A percentile compares a stretch with the other conserved stretches of the same genome.
These are phyloP conservation scores for Ceratocystiopsis sp. DNA, from an alignment of 2,329 filamentous ascomycete genomes.

Conservation along the genomic window DNA sequence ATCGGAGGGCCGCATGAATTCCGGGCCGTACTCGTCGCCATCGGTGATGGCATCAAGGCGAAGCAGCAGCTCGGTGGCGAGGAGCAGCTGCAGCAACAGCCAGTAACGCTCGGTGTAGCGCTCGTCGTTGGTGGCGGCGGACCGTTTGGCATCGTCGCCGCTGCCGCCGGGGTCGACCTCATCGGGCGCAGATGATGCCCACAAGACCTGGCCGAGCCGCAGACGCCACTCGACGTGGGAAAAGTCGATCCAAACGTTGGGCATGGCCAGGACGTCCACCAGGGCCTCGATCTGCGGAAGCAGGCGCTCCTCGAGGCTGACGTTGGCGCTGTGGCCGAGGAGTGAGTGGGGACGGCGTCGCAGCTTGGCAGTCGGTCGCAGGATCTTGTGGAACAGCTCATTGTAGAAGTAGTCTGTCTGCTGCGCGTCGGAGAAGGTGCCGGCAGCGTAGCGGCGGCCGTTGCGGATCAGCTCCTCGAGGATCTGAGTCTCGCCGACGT, in stretches of 20 bases:
- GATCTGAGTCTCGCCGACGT: conserved; percentile 38
- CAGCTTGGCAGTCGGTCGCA: conserved; percentile 37
- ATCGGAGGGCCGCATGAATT: conserved; percentile 35
- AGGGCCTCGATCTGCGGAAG: conserved; percentile 54
- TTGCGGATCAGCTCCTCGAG: conserved; percentile 42
- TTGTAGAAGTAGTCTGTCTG: conserved; percentile 42
- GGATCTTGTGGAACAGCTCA: conserved; percentile 41
- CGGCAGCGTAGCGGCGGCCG: conserved; percentile 35
- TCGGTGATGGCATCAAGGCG: conserved; percentile 46
- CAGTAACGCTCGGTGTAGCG: conserved; percentile 47
- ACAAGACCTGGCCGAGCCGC: conserved; percentile 53
- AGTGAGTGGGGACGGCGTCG: background rate
- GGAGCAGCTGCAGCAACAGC: conserved; percentile 47
- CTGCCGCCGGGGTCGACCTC: conserved; percentile 17
- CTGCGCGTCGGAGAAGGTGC: conserved; percentile 30
- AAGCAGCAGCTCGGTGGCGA: conserved; percentile 48
- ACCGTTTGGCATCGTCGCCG: conserved; percentile 27
- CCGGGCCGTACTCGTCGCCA: conserved; percentile 36
- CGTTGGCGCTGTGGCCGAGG: conserved; percentile 25
- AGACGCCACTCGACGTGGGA: conserved; percentile 61
- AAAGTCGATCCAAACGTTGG: conserved; percentile 59
- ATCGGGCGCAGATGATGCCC: conserved; percentile 23
- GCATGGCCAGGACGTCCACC: conserved; percentile 44
- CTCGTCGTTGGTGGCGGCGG: conserved; percentile 25
- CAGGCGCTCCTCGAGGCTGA: conserved; percentile 25